Evolutionary conservation across 495 filamentous ascomycete genomes (phyloP).

Genomic region (Penicillium waksmanii): DNA sequence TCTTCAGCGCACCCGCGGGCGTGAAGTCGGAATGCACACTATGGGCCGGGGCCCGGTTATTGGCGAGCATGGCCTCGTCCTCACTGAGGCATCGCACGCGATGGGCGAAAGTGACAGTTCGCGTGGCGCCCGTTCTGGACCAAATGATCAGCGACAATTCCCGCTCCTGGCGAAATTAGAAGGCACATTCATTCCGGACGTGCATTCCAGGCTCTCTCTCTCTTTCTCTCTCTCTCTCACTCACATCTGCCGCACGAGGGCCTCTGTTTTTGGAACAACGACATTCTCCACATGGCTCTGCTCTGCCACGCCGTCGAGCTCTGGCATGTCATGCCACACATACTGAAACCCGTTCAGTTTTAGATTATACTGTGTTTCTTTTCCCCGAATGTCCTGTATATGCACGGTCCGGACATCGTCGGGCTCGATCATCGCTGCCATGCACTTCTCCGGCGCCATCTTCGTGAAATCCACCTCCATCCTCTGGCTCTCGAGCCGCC

Average conservation of each 20-base stretch:
- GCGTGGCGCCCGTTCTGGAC: slow-evolving; percentile 20
- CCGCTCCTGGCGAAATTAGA: slow-evolving; percentile 2
- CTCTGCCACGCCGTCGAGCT: slow-evolving; percentile 9
- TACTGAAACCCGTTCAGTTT: slow-evolving; percentile 18
- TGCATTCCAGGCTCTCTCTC: background rate
- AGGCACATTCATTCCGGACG: background rate
- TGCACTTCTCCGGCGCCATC: slow-evolving; percentile 3
- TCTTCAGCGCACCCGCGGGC: slow-evolving; percentile 12
- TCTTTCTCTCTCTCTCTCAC: background rate
- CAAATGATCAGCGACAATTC: slow-evolving; percentile 3
- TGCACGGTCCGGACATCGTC: slow-evolving; percentile 9
- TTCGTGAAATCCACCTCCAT: slow-evolving; percentile 11
- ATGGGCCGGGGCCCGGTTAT: slow-evolving; percentile 24
- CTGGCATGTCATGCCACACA: slow-evolving; percentile 20
- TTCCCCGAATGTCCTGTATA: slow-evolving; percentile 19
- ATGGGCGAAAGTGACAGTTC: slow-evolving; percentile 17
- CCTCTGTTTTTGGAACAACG: slow-evolving; percentile 20
- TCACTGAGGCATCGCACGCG: slow-evolving; percentile 21
- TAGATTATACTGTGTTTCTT: slow-evolving; percentile 11
- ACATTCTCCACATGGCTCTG: slow-evolving; percentile 2
- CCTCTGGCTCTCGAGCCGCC: background rate
- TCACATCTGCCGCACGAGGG: slow-evolving; percentile 18
- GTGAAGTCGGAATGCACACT: slow-evolving; percentile 30
- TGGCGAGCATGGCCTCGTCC: slow-evolving; percentile 14
- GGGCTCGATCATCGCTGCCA: background rate